Evolutionary conservation across 2,329 filamentous ascomycete species (phyloP), one percentile per base, ranked within the genome.

Genomic region (Pseudopyricularia javanii): DNA sequence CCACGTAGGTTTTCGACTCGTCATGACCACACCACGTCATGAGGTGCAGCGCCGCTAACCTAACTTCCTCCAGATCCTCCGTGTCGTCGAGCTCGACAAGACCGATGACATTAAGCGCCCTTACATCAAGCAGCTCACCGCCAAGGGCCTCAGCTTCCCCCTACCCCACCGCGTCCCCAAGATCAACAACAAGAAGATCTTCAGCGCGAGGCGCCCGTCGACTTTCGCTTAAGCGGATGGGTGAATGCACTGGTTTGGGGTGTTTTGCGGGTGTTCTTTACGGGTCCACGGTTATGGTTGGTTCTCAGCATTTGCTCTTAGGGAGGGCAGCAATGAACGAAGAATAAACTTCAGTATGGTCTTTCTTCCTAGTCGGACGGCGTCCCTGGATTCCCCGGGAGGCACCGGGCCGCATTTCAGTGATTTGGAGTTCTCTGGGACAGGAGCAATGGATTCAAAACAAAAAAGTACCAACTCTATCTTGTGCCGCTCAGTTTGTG

Each of bases 61-160:
- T 6, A 24, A 9, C 15, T 6, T 4, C 4, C 17, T 26, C 9
- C 64, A 97, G 91, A 91, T 98, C 74, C 88, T 98, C 73, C 94
- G 94, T 76, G 91, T 98, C 66, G 86, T 95, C 68, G 93, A 98
- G 80, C 74, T 98, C 69, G 86, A 95, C 80, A 95, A 95, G 84
- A 79, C 75, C 68, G 88, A 91, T 63, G 89, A 93, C 71, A 79
- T 98, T 80, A 93, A 91, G 81, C 89, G 93, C 74, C 91, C 93
- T 63, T 98, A 98, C 85, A 95, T 98, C 82, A 94, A 91, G 83
- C 93, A 98, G 80, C 88, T 98, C 73, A 76, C 95, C 71, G 77
- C 80, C 75, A 97, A 97, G 86, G 73, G 83, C 75, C 88, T 98
- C 74, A 88, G 86, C 76, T 98, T 98, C 88, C 93, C 93, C 72